Conservation (phyloP, 2,329 filamentous ascomycete genomes). For the Neonectria ditissima region DNA sequence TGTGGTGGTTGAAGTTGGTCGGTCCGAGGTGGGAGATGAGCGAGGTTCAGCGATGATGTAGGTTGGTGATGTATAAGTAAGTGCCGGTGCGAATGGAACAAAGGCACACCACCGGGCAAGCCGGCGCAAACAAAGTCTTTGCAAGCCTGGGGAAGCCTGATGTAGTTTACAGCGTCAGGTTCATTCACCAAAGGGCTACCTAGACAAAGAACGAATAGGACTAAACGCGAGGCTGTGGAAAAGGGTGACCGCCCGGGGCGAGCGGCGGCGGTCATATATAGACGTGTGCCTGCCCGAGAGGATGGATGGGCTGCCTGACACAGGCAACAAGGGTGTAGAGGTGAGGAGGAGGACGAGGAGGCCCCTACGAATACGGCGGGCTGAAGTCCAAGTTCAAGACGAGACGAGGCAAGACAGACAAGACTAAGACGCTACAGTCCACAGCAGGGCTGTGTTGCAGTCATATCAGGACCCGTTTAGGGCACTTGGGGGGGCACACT, state of each 20-base stretch:
- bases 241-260: slow-evolving; percentile 11
- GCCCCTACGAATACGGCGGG: neutral
- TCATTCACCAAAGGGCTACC: slow-evolving; percentile 40
- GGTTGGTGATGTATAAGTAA: slow-evolving; percentile 33
- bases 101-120: slow-evolving; percentile 36
- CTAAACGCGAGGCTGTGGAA: slow-evolving; percentile 29
- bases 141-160: slow-evolving; percentile 37
- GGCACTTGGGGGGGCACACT: neutral
- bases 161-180: slow-evolving; percentile 36
- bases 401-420: slow-evolving; percentile 26
- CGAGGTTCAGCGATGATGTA: neutral
- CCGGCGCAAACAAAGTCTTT: slow-evolving; percentile 34
- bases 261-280: slow-evolving; percentile 37
- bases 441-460: slow-evolving; percentile 34
- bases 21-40: neutral
- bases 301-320: slow-evolving; percentile 22
- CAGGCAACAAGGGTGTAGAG: slow-evolving; percentile 23
- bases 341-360: neutral
- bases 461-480: slow-evolving; percentile 34
- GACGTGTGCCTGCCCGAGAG: slow-evolving; percentile 26
- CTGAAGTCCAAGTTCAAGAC: slow-evolving; percentile 8
- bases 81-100: slow-evolving; percentile 31
- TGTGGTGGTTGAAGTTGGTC: slow-evolving; percentile 14
- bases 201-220: slow-evolving; percentile 28
- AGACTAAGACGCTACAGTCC: slow-evolving; percentile 17